Conservation (phyloP, 495 filamentous ascomycete genomes). For the Penicillium chermesinum region DNA sequence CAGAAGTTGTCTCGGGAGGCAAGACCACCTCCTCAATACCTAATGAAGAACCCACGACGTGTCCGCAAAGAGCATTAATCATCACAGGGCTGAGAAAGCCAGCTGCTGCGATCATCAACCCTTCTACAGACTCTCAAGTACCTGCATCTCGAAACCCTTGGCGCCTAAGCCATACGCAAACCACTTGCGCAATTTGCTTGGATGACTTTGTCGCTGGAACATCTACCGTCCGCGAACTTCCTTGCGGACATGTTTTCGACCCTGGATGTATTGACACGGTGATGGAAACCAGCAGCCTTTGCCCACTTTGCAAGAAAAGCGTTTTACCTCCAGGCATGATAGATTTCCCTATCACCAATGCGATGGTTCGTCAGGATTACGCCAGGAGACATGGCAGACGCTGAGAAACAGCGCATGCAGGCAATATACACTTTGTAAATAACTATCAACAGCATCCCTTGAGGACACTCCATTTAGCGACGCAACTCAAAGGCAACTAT, state of each 20-base stretch:
- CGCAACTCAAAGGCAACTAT: no score
- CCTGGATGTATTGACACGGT: slow-evolving; percentile 84
- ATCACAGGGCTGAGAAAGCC: slow-evolving; percentile 13
- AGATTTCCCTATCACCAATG: slow-evolving; percentile 66
- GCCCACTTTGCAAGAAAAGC: slow-evolving; percentile 79
- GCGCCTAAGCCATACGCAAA: slow-evolving; percentile 34
- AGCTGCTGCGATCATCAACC: slow-evolving; percentile 15
- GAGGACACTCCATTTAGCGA: no score
- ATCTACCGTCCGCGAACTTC: slow-evolving; percentile 74
- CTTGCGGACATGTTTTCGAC: slow-evolving; percentile 89
- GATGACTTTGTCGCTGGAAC: slow-evolving; percentile 65
- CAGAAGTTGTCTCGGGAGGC: slow-evolving; percentile 4
- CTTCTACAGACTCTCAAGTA: neutral
- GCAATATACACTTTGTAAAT: no score
- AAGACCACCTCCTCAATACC: slow-evolving; percentile 1
- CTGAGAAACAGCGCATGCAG: neutral
- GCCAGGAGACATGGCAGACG: slow-evolving; percentile 15
- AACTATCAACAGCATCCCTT: no score
- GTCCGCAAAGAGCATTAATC: neutral
- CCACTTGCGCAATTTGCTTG: slow-evolving; percentile 79
- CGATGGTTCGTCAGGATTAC: slow-evolving; percentile 72
- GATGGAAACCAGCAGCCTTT: slow-evolving; percentile 64
- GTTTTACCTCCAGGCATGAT: slow-evolving; percentile 64
- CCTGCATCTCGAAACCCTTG: slow-evolving; percentile 5
- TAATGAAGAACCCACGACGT: slow-evolving; percentile 5